Percentiles rank a stretch among this genome's conserved stretches.
phyloP scores from a whole-genome alignment of 2,329 filamentous ascomycete genomes.

The Ascochyta pisi region DNA sequence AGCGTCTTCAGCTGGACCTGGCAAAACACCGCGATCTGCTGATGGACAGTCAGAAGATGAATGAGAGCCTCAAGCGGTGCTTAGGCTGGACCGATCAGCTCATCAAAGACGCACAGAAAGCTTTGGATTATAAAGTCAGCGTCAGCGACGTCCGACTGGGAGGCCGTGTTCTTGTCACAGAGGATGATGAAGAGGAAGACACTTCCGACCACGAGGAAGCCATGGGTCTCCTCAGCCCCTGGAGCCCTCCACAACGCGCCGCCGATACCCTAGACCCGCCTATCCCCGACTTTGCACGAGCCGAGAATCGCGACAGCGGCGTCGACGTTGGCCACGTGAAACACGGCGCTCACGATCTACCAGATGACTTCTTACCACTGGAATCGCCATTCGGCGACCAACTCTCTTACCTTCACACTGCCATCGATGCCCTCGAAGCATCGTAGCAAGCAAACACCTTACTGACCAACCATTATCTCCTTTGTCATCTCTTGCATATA shows the following conservation, averaged over 20 bases:
- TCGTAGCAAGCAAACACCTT: slow-evolving; percentile 13
- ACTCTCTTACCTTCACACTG: slow-evolving; percentile 31
- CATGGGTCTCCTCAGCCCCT: slow-evolving; percentile 45
- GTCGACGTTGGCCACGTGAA: slow-evolving; percentile 44
- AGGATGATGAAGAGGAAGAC: slow-evolving; percentile 60
- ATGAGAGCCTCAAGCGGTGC: slow-evolving; percentile 89
- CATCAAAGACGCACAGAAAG: slow-evolving; percentile 86
- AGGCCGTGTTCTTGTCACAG: slow-evolving; percentile 75
- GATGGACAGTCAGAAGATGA: slow-evolving; percentile 91
- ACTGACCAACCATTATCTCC: slow-evolving; percentile 6
- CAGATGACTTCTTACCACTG: slow-evolving; percentile 29
- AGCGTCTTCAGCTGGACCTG: slow-evolving; percentile 82
- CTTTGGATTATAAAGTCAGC: slow-evolving; percentile 80
- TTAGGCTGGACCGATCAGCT: slow-evolving; percentile 88
- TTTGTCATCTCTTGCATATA: slow-evolving; percentile 23
- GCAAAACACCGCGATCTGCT: slow-evolving; percentile 88
- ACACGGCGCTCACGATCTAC: slow-evolving; percentile 20
- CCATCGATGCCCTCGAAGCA: slow-evolving; percentile 28
- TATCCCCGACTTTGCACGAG: slow-evolving; percentile 24
- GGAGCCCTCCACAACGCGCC: slow-evolving; percentile 41
- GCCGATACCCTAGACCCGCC: slow-evolving; percentile 24
- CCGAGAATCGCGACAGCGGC: slow-evolving; percentile 49
- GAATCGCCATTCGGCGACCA: slow-evolving; percentile 40
- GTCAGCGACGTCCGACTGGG: slow-evolving; percentile 82
- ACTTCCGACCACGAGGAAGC: slow-evolving; percentile 26